Conservation (phyloP, 345 rosid genomes). For the Lepidium africanum region DNA sequence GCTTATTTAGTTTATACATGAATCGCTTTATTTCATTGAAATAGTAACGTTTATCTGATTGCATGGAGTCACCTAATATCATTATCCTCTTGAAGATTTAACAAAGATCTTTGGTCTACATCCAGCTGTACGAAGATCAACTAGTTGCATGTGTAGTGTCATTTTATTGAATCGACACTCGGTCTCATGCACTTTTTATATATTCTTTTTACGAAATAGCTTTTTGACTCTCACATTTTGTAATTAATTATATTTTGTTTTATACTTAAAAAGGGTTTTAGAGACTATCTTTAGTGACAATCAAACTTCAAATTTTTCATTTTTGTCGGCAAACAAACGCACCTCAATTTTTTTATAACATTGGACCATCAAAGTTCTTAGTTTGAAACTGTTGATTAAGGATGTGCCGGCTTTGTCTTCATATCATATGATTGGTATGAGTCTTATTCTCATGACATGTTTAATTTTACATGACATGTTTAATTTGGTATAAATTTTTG, state of each 20-base stretch:
- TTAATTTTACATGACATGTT: not conserved
- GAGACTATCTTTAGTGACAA: not conserved
- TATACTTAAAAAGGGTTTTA: not conserved
- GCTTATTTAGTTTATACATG: not conserved
- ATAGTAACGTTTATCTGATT: not conserved
- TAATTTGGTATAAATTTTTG: not conserved
- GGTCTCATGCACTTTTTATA: not conserved
- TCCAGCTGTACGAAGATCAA: not conserved
- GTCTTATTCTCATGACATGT: not conserved
- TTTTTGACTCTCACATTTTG: not conserved
- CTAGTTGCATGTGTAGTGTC: not conserved
- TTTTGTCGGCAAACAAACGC: constrained; percentile 19
- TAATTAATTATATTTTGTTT: not conserved
- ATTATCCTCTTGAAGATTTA: not conserved
- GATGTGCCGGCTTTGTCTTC: not conserved
- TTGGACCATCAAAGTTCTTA: not conserved
- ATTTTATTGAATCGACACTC: not conserved
- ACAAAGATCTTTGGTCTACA: not conserved
- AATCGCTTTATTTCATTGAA: not conserved
- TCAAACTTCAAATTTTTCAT: not conserved
- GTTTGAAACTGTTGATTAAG: not conserved
- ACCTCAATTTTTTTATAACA: not conserved
- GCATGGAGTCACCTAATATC: not conserved
- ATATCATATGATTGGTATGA: not conserved
- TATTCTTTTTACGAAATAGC: not conserved